These are phyloP conservation scores for Cryphonectria carpinicola DNA, from an alignment of 2,329 filamentous ascomycete species.

Conservation along the genomic window DNA sequence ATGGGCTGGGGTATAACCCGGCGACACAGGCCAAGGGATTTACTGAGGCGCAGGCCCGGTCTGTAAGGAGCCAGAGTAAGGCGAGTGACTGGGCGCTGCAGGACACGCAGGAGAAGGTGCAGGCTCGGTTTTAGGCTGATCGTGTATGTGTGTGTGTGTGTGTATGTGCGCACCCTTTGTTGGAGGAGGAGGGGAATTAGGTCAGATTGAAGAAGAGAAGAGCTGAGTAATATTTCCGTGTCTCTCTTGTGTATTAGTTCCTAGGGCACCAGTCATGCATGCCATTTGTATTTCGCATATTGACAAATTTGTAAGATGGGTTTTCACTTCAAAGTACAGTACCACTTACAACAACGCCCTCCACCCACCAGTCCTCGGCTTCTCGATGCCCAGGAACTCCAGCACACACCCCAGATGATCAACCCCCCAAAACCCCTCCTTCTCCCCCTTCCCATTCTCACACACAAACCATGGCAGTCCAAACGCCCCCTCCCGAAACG, in stretches of 20 bases:
- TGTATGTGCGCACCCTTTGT: no score
- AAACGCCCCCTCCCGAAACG: conserved; percentile 43
- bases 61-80: conserved; percentile 70
- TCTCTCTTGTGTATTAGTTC: no score
- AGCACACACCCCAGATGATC: conserved; percentile 44
- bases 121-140: conserved; percentile 43
- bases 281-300: no score
- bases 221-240: no score
- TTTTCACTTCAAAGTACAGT: not conserved
- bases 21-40: conserved; percentile 89
- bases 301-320: no score
- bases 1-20: conserved; percentile 85
- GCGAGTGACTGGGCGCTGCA: conserved; percentile 76
- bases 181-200: no score
- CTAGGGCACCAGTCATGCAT: no score
- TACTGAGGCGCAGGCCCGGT: conserved; percentile 73
- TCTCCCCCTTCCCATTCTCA: conserved; percentile 38
- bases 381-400: conserved; percentile 40
- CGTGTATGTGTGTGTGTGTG: no score
- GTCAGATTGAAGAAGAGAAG: no score
- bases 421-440: conserved; percentile 45
- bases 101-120: conserved; percentile 75
- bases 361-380: conserved; percentile 37
- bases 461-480: conserved; percentile 46
- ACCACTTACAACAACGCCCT: conserved; percentile 38